Percentiles rank a stretch among this genome's conserved stretches.
Evolutionary conservation across 2,329 filamentous ascomycete species (phyloP).

Genomic region (Trichothecium roseum): DNA sequence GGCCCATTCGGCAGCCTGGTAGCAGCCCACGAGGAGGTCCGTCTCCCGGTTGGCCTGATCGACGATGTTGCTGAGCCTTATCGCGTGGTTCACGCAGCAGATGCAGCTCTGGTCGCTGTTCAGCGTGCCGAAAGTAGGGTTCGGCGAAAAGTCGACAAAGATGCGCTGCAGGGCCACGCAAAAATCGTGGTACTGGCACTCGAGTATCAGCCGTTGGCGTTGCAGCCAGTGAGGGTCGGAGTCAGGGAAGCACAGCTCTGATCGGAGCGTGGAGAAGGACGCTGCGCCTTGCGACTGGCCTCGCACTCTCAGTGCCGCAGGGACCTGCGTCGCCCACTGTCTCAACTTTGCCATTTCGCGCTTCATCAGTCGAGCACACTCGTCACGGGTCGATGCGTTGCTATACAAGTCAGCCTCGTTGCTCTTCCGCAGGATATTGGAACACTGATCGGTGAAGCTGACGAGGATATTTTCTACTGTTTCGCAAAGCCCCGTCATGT

Average conservation of each 20-base stretch:
- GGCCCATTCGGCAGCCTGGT: slow-evolving; percentile 4
- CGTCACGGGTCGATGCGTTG: neutral
- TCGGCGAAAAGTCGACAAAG: slow-evolving; percentile 2
- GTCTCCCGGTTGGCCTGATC: slow-evolving; percentile 1
- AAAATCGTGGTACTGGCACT: slow-evolving; percentile 4
- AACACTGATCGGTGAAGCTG: neutral
- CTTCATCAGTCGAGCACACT: neutral
- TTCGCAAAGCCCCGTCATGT: slow-evolving; percentile 1
- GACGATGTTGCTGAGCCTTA: slow-evolving; percentile 1
- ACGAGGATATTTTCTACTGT: neutral
- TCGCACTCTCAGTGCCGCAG: neutral
- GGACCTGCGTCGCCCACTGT: slow-evolving; percentile 2
- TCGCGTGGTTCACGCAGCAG: slow-evolving; percentile 3
- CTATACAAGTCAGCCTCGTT: neutral
- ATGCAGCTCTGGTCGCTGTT: neutral
- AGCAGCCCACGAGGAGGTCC: slow-evolving; percentile 3
- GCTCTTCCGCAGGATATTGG: neutral
- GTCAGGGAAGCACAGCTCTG: neutral
- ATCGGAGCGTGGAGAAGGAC: slow-evolving; percentile 1
- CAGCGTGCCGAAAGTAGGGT: neutral
- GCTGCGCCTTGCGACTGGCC: too few species aligned
- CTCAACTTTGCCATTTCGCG: neutral
- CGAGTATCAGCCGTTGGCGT: slow-evolving; percentile 4
- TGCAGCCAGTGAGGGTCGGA: slow-evolving; percentile 1
- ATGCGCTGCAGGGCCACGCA: slow-evolving; percentile 1